Conservation (phyloP, 345 rosid species). For the Noccaea bulbosa region DNA sequence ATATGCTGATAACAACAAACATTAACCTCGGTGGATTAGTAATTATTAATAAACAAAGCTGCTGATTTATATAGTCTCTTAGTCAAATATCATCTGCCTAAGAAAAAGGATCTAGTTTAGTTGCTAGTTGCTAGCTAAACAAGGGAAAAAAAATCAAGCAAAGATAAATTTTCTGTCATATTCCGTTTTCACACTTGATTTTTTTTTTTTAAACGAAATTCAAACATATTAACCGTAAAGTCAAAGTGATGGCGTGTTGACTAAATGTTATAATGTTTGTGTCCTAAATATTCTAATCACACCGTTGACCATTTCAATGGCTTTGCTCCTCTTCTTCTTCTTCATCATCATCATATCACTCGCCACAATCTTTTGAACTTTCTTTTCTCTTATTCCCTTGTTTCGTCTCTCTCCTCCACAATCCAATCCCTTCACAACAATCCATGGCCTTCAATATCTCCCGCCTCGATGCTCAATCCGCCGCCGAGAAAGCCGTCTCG, state of each 20-base stretch:
- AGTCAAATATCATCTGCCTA: slow-evolving; percentile 28
- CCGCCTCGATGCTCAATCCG: slow-evolving; percentile 67
- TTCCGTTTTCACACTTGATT: slow-evolving; percentile 21
- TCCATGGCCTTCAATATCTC: slow-evolving; percentile 49
- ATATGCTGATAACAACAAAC: neutral
- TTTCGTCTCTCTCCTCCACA: slow-evolving; percentile 1
- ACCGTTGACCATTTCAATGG: slow-evolving; percentile 42
- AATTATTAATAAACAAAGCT: slow-evolving; percentile 4
- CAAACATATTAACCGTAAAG: slow-evolving; percentile 19
- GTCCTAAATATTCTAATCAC: neutral
- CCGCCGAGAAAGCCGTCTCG: slow-evolving; percentile 86
- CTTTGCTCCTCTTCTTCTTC: slow-evolving; percentile 26
- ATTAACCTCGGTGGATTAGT: slow-evolving; percentile 4
- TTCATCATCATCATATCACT: slow-evolving; percentile 19
- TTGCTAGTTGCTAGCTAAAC: neutral
- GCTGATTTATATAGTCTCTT: neutral
- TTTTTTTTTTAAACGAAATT: neutral
- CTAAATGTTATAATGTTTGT: slow-evolving; percentile 2
- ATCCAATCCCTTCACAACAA: neutral
- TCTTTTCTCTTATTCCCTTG: slow-evolving; percentile 7
- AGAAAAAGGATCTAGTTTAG: neutral
- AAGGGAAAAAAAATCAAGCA: neutral
- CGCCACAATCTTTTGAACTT: slow-evolving; percentile 26
- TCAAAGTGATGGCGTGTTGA: slow-evolving; percentile 42
- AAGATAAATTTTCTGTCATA: neutral